Percentiles rank a stretch among this genome's conserved stretches.
These are phyloP conservation scores for Phlebiopsis flavidoalba DNA, from an alignment of 768 basidiomycete species.

Conservation along the genomic window DNA sequence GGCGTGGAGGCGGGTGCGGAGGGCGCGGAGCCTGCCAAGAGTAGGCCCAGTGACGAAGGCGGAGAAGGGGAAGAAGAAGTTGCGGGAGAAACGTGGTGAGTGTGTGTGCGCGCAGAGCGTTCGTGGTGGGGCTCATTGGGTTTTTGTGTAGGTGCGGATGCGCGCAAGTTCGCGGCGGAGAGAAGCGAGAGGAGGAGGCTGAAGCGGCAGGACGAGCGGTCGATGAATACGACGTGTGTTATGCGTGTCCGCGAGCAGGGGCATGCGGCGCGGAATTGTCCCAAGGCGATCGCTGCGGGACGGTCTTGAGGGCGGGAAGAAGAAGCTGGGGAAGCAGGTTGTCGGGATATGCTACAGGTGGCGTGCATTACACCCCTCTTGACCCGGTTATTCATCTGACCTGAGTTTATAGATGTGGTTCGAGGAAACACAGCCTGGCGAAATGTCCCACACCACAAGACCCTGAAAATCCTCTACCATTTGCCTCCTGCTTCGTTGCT, in stretches of 20 bases:
- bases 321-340: constrained; percentile 53
- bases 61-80: constrained; percentile 26
- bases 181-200: constrained; percentile 55
- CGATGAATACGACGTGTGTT: constrained; percentile 68
- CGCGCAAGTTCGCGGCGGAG: constrained; percentile 23
- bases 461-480: constrained; percentile 67
- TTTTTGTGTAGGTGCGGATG: constrained; percentile 15
- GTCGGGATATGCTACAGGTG: constrained; percentile 50
- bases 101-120: neutral
- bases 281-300: constrained; percentile 34
- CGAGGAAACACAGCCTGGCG: constrained; percentile 72
- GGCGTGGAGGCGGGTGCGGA: constrained; percentile 1
- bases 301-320: constrained; percentile 16
- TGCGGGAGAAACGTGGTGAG: constrained; percentile 19
- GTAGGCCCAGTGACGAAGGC: constrained; percentile 17
- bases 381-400: neutral
- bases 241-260: constrained; percentile 82
- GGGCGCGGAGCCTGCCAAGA: constrained; percentile 9
- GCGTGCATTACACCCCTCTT: neutral
- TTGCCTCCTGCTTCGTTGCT: constrained; percentile 93
- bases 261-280: constrained; percentile 81
- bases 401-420: constrained; percentile 61
- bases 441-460: constrained; percentile 65
- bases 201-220: constrained; percentile 54
- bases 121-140: neutral